Evolutionary conservation across 805 yeast genomes (phyloP).

Genomic region (Ogataea methanolica): DNA sequence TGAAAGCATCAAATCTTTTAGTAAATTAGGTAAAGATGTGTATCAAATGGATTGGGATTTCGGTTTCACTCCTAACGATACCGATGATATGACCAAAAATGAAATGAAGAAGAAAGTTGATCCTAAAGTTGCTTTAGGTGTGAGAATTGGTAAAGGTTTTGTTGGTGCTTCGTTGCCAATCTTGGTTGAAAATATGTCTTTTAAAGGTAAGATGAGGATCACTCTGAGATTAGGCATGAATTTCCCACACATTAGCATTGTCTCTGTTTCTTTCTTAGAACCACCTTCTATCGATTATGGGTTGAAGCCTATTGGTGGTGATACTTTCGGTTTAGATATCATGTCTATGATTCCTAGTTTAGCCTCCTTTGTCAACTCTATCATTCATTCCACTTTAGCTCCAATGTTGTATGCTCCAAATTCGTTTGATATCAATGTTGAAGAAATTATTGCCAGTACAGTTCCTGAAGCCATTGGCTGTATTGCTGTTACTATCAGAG

Average conservation of each 20-base stretch:
- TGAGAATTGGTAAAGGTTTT: conserved; percentile 76
- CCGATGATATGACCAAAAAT: conserved; percentile 76
- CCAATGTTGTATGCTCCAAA: conserved; percentile 84
- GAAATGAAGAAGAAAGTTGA: conserved; percentile 66
- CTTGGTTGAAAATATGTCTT: conserved; percentile 75
- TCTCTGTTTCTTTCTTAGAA: conserved; percentile 68
- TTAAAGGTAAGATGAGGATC: conserved; percentile 64
- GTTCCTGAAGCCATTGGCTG: conserved; percentile 68
- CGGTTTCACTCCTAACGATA: conserved; percentile 76
- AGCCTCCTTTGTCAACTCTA: conserved; percentile 61
- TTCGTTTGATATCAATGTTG: conserved; percentile 69
- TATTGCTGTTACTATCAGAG: conserved; percentile 56
- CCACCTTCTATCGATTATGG: conserved; percentile 77
- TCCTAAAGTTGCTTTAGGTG: conserved; percentile 79
- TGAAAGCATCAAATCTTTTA: conserved; percentile 66
- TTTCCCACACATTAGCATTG: conserved; percentile 76
- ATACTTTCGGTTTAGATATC: conserved; percentile 78
- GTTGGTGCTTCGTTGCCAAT: conserved; percentile 74
- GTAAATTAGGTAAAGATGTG: conserved; percentile 59
- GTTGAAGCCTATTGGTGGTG: conserved; percentile 85
- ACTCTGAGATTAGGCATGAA: conserved; percentile 55
- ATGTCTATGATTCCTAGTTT: conserved; percentile 84
- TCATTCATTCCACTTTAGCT: conserved; percentile 65
- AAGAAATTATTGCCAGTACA: conserved; percentile 60
- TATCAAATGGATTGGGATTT: conserved; percentile 85